These are phyloP conservation scores for Pseudogymnoascus sp. DNA, from an alignment of 2,329 filamentous ascomycete species.

Conservation along the genomic window DNA sequence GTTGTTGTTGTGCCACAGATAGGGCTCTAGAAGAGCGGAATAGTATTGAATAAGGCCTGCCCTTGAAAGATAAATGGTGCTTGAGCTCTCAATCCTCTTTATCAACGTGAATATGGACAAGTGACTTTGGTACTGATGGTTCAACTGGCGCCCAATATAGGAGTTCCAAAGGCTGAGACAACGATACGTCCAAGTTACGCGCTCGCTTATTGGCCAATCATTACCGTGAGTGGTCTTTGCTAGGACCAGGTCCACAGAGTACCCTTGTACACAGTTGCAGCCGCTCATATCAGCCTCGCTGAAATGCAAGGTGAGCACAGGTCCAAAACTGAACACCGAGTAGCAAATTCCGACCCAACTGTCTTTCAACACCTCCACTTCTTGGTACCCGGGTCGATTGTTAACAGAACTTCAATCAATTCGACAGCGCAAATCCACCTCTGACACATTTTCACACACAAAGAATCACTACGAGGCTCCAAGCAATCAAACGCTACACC, in stretches of 20 bases:
- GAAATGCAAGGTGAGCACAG: conserved; percentile 1
- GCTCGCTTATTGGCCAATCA: conserved; percentile 6
- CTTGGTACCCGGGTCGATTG: not conserved
- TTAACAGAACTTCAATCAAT: not conserved
- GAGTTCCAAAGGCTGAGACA: conserved; percentile 9
- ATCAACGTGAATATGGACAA: conserved; percentile 1
- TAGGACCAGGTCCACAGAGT: not conserved
- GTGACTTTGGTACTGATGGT: conserved; percentile 1
- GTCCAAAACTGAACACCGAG: not conserved
- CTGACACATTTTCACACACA: not conserved
- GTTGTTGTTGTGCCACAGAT: conserved; percentile 1
- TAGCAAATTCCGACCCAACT: not conserved
- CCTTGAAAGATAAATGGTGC: not conserved
- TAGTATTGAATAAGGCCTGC: not conserved
- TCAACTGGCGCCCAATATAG: conserved; percentile 2
- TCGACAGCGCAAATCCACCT: not conserved
- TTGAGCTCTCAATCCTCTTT: not conserved
- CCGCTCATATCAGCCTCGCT: conserved; percentile 6
- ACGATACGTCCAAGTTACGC: conserved; percentile 7
- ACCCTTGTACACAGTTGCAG: conserved; percentile 5
- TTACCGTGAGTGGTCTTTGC: not conserved
- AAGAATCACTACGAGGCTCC: not conserved
- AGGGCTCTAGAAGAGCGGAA: not conserved
- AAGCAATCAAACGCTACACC: not conserved
- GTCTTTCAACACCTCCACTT: not conserved